Conservation (phyloP, 805 yeast genomes). For the Wickerhamiella occidentalis region DNA sequence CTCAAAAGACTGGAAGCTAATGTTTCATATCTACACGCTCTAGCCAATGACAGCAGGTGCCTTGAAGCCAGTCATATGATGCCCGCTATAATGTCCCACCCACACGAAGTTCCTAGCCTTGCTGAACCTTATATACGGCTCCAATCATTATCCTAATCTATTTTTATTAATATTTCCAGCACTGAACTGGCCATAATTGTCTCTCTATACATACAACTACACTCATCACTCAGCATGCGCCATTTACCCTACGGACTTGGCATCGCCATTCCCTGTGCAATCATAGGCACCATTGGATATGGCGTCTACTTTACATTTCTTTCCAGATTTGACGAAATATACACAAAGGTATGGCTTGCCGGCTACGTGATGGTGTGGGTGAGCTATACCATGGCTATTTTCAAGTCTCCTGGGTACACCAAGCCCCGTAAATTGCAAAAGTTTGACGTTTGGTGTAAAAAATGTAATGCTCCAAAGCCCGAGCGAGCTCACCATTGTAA, state of each 20-base stretch:
- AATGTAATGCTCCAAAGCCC: constrained; percentile 27
- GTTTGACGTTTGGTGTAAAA: constrained; percentile 15
- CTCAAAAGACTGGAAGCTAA: constrained; percentile 7
- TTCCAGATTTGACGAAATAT: background rate
- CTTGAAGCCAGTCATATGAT: background rate
- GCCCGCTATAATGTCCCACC: constrained; percentile 1
- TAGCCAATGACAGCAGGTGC: constrained; percentile 5
- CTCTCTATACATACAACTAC: no score
- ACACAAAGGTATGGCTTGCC: background rate
- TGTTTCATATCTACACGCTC: constrained; percentile 6
- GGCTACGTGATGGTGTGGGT: constrained; percentile 49
- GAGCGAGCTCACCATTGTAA: constrained; percentile 36
- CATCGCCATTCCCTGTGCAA: constrained; percentile 11
- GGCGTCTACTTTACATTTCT: constrained; percentile 6
- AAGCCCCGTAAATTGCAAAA: constrained; percentile 22
- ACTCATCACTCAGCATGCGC: constrained; percentile 10
- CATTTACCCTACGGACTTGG: constrained; percentile 12
- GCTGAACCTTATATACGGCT: constrained; percentile 6
- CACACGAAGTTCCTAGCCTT: background rate
- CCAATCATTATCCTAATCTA: background rate
- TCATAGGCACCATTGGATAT: constrained; percentile 5
- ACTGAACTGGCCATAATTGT: no score
- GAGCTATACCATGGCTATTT: constrained; percentile 60
- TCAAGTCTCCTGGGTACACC: constrained; percentile 46
- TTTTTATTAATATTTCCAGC: background rate